Evolutionary conservation across 495 filamentous ascomycete genomes (phyloP), one percentile per base, ranked within the genome.

Genomic region (Chaetomium cochliodes): DNA sequence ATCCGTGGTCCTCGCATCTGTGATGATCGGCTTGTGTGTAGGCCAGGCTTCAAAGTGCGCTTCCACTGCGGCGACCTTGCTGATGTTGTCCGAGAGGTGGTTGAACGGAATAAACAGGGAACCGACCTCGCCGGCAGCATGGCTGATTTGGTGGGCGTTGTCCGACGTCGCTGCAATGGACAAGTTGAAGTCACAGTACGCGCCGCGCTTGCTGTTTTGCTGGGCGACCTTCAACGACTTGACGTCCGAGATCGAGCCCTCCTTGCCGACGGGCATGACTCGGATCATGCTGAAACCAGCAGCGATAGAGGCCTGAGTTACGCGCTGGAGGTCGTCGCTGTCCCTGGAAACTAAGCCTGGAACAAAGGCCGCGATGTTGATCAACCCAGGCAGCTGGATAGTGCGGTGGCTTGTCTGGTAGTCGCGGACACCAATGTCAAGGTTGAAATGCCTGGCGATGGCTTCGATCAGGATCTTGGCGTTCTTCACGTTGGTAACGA

Each of bases 401-500:
- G 90, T 90, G 61, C 87, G 87, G 71, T 92, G 90, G 74, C 89
- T 92, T 42, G 91, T 93, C 81, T 97, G 91, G 78, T 88, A 96
- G 73, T 98, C 94, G 63, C 90, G 83, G 47, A 86, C 86, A 73
- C 86, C 83, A 65, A 98, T 86, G 44, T 92, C 84, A 44, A 98
- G 80, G 65, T 92, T 86, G 70, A 89, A 96, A 73, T 96, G 87
- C 46, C 94, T 86, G 60, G 92, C 87, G 66, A 98, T 89, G 18
- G 94, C 94, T 76, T 98, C 94, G 67, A 98, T 89, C 51, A 98
- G 76, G 60, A 98, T 90, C 82, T 98, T 98, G 47, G 94, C 94
- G 70, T 97, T 98, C 84, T 98, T 98, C 71, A 98, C 94, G 72
- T 98, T 98, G 54, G 94, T 98, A 33, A 98, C 92, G 68, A 98